Evolutionary conservation across 2,329 filamentous ascomycete species (phyloP), one percentile per base, ranked within the genome.

Genomic region (Xylariales sp.): DNA sequence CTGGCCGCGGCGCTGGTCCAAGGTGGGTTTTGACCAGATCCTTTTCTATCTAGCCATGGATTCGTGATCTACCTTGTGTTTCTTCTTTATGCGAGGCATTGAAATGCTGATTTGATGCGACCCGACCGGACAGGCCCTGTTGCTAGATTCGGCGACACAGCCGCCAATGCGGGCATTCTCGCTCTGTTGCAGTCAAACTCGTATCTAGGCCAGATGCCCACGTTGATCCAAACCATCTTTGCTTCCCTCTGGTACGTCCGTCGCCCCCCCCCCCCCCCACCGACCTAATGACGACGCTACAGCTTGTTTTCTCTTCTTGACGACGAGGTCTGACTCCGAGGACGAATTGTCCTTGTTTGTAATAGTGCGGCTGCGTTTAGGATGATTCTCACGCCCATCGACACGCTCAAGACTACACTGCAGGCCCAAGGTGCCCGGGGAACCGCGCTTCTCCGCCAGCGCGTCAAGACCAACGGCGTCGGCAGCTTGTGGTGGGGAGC

Each of bases 401-500:
- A 72, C 40, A 72, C 68, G 0, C 53, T 72, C n/a, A 72, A 72
- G 45, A 72, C 68, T 0, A 72, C 68, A 0, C 63, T 72, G 2
- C 68, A 72, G 45, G 66, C 68, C 1, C 68, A 72, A 40, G 68
- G 68, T 1, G 45, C 62, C 2, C 55, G 61, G 2, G 68, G 68
- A 1, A 69, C 65, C 1, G 48, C 56, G 0, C 45, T 72, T 3
- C 56, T 72, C 6, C 61, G 67, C 10, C 63, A 62, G 29, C 63
- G 68, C 2, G 56, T 71, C 46, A 69, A 65, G 49, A 57, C 55
- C 0, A 51, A 72, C 15, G 68, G 68, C 0, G 19, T 70, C 3
- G 65, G 64, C 2, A 71, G 66, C 38, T 48, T 72, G 8, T 72
- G 68, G 67, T 72, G 68, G 68, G 68, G 68, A 10, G 68, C 68